These are phyloP conservation scores for Fraxinus excelsior DNA, from an alignment of 257 asterid species.

Conservation along the genomic window DNA sequence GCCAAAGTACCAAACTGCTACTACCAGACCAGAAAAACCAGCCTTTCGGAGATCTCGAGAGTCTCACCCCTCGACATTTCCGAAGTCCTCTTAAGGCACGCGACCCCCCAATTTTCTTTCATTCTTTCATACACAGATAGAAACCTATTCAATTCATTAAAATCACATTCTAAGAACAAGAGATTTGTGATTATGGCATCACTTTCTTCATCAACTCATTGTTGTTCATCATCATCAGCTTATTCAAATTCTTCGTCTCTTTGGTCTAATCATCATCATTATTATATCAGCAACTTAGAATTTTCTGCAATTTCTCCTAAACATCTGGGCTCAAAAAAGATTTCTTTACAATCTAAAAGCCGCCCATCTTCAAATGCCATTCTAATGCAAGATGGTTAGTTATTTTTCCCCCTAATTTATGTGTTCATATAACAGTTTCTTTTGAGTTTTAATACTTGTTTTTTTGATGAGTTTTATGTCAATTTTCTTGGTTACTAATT, in stretches of 20 bases:
- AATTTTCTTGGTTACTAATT: not conserved
- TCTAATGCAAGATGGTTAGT: constrained; percentile 81
- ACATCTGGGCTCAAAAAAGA: constrained; percentile 32
- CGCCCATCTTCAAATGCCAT: constrained; percentile 41
- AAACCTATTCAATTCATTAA: not conserved
- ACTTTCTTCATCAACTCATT: constrained; percentile 54
- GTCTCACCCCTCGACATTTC: constrained; percentile 65
- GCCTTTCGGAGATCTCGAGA: constrained; percentile 91
- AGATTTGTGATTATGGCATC: constrained; percentile 49
- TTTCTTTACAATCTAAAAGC: constrained; percentile 53
- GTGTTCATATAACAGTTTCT: not conserved
- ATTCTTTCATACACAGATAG: not conserved
- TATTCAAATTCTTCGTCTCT: constrained; percentile 45
- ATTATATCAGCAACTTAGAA: constrained; percentile 14
- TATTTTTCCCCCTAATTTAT: not conserved
- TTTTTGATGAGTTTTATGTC: not conserved
- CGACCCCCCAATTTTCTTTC: too few relatives aligned
- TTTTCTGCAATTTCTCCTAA: constrained; percentile 36
- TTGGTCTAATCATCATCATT: constrained; percentile 33
- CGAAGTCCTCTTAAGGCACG: constrained; percentile 31
- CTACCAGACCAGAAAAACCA: constrained; percentile 22
- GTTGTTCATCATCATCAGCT: constrained; percentile 54
- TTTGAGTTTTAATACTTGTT: not conserved
- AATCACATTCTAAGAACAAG: not conserved
- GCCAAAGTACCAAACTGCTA: not conserved